A percentile compares a stretch with the other conserved stretches of the same genome.
phyloP scores from a whole-genome alignment of 108 stramenopile species.

The Schizochytrium sp. region DNA sequence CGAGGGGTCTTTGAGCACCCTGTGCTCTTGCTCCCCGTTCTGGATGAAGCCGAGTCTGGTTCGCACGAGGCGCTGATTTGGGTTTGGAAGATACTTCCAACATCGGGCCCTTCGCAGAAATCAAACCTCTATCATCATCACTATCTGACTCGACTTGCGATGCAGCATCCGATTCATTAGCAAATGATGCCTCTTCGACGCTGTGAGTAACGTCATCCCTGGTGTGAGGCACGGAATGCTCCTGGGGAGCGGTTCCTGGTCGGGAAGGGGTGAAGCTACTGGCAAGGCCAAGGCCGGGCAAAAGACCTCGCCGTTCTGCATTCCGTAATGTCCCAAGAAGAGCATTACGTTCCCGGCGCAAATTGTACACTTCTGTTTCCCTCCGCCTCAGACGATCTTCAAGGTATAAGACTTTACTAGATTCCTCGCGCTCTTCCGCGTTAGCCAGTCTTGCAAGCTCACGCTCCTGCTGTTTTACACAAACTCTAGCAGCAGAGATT shows the following conservation, averaged over 20 bases:
- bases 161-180: too few species aligned
- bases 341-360: constrained; percentile 45
- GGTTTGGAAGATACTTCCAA: not conserved
- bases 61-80: not conserved
- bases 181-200: not conserved
- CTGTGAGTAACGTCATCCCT: not conserved
- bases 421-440: constrained; percentile 13
- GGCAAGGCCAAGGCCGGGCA: constrained; percentile 39
- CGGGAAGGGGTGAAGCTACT: not conserved
- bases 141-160: too few species aligned
- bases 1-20: not conserved
- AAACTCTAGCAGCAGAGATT: not conserved
- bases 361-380: constrained; percentile 23
- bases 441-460: not conserved
- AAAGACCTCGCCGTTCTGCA: constrained; percentile 41
- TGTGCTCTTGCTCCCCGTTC: not conserved
- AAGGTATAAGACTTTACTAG: not conserved
- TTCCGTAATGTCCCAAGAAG: constrained; percentile 29
- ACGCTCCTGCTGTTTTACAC: constrained; percentile 16
- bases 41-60: not conserved
- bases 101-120: too few species aligned
- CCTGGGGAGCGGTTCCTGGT: not conserved
- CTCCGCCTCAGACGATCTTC: constrained; percentile 2
- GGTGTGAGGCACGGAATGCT: not conserved
- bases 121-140: too few species aligned